Conservation (phyloP, 345 rosid genomes). For the Limnanthes douglasii region DNA sequence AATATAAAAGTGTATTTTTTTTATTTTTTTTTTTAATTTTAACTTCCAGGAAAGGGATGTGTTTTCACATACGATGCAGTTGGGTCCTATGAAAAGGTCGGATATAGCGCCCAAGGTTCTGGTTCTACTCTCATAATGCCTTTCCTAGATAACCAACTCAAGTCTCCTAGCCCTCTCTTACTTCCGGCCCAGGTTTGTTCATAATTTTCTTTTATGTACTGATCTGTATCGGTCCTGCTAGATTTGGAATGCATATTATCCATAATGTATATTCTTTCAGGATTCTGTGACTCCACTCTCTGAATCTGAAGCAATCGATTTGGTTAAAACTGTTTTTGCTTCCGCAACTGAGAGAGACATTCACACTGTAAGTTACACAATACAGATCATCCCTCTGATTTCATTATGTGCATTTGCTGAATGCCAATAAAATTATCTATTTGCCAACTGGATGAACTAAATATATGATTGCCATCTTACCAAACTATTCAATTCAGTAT, state of each 20-base stretch:
- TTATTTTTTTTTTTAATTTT: not conserved
- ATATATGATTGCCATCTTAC: too few relatives aligned
- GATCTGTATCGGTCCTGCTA: too few relatives aligned
- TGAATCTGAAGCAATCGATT: constrained; percentile 76
- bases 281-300: constrained; percentile 91
- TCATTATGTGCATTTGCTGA: too few relatives aligned
- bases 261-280: too few relatives aligned
- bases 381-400: not conserved
- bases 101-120: constrained; percentile 91
- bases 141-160: constrained; percentile 89
- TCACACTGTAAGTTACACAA: constrained; percentile 55
- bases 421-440: too few relatives aligned
- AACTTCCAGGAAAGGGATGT: constrained; percentile 75
- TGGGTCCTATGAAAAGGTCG: constrained; percentile 97
- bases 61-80: constrained; percentile 96
- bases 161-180: constrained; percentile 93
- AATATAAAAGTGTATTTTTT: too few relatives aligned
- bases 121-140: constrained; percentile 92
- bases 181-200: constrained; percentile 57
- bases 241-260: too few relatives aligned
- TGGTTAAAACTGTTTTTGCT: constrained; percentile 82
- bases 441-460: too few relatives aligned
- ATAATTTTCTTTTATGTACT: not conserved
- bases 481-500: too few relatives aligned
- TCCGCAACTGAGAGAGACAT: constrained; percentile 98